phyloP scores from a whole-genome alignment of 106 monocot species.

The Acanthochlamys bracteata region DNA sequence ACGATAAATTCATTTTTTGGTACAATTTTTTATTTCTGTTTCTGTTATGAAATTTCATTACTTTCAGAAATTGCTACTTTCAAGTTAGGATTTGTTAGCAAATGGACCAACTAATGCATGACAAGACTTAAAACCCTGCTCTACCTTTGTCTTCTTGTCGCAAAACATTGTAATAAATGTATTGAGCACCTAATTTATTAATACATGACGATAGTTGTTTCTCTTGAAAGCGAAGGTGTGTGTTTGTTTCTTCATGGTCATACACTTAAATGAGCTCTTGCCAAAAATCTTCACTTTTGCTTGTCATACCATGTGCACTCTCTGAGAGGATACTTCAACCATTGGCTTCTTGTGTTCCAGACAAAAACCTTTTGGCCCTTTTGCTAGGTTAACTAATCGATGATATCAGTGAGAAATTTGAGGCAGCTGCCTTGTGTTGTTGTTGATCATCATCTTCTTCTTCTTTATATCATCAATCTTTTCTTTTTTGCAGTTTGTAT shows the following conservation, averaged over 20 bases:
- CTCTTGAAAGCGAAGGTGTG: conserved; percentile 32
- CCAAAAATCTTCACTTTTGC: not conserved
- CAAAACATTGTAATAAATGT: conserved; percentile 13
- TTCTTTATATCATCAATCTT: not conserved
- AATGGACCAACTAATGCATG: conserved; percentile 16
- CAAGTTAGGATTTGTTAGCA: not conserved
- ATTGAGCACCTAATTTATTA: not conserved
- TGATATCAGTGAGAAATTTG: conserved; percentile 11
- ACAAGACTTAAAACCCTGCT: not conserved
- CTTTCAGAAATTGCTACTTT: conserved; percentile 12
- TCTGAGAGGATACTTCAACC: conserved; percentile 7
- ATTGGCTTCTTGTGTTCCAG: conserved; percentile 15
- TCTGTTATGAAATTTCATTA: not conserved
- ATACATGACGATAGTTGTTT: conserved; percentile 18
- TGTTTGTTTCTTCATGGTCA: not conserved
- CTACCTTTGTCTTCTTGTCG: conserved; percentile 1
- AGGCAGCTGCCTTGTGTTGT: not conserved
- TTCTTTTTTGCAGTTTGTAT: not conserved
- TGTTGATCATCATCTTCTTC: not conserved
- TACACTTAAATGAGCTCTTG: conserved; percentile 15
- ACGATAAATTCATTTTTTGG: too few species aligned
- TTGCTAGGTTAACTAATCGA: conserved; percentile 9
- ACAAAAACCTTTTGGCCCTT: conserved; percentile 18
- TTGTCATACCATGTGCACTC: conserved; percentile 11
- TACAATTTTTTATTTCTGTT: too few species aligned